Percentiles rank a stretch among this genome's conserved stretches.
Conservation (phyloP, 148 eudicot species). For the Suaeda aralocaspica region DNA sequence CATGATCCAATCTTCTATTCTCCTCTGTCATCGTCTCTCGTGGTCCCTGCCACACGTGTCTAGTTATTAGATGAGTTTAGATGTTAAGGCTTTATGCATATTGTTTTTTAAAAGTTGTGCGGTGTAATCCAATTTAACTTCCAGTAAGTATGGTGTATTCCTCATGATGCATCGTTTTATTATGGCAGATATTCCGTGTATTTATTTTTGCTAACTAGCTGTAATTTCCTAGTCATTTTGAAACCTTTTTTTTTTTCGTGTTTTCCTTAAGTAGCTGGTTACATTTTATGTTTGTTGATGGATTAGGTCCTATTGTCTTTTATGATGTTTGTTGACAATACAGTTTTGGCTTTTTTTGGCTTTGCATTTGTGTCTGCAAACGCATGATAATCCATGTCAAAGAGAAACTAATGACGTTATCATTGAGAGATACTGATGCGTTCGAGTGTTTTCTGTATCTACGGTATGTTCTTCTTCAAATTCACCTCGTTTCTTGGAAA, state of each 20-base stretch:
- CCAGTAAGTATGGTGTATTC: background rate
- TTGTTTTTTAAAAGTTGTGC: background rate
- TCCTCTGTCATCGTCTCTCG: too few species aligned
- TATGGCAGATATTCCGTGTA: too few species aligned
- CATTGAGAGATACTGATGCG: conserved; percentile 88
- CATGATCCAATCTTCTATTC: background rate
- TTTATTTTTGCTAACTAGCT: background rate
- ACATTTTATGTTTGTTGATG: too few species aligned
- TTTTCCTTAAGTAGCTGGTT: background rate
- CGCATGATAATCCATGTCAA: conserved; percentile 74
- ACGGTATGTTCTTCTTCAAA: conserved; percentile 44
- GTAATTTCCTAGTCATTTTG: background rate
- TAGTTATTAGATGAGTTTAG: background rate
- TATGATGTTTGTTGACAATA: background rate
- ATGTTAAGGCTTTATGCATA: conserved; percentile 2
- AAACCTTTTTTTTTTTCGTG: background rate
- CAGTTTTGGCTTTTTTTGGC: conserved; percentile 8
- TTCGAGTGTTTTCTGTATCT: conserved; percentile 90
- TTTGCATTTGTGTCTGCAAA: conserved; percentile 76
- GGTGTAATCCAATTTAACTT: background rate
- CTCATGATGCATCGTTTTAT: too few species aligned
- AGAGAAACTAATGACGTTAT: conserved; percentile 84
- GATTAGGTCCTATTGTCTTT: background rate
- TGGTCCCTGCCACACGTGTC: background rate
- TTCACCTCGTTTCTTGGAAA: background rate